These are phyloP conservation scores for Hypomontagnella submonticulosa DNA, from an alignment of 495 filamentous ascomycete species.

Conservation along the genomic window DNA sequence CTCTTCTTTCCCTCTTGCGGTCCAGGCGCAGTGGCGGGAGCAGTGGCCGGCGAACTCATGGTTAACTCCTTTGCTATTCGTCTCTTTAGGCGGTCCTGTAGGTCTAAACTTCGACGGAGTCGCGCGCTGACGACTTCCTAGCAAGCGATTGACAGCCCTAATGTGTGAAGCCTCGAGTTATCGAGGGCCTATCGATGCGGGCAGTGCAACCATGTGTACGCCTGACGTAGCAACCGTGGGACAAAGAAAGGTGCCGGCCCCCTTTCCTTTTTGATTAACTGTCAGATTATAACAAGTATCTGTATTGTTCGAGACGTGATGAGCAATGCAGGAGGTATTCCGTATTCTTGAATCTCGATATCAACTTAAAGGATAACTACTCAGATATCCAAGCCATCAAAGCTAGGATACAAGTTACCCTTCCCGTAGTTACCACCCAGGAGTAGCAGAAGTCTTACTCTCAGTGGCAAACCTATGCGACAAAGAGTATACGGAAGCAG, in stretches of 20 bases:
- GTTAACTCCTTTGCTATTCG: slow-evolving; percentile 21
- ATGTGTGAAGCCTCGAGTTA: slow-evolving; percentile 17
- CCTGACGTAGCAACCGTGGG: slow-evolving; percentile 4
- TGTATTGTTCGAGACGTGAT: slow-evolving; percentile 2
- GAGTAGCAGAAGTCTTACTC: neutral
- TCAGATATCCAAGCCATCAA: slow-evolving; percentile 22
- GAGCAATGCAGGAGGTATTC: neutral
- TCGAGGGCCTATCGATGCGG: slow-evolving; percentile 12
- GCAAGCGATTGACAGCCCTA: neutral
- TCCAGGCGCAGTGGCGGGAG: slow-evolving; percentile 44
- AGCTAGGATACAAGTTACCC: slow-evolving; percentile 13
- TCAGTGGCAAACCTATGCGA: slow-evolving; percentile 12
- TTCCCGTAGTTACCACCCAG: slow-evolving; percentile 4
- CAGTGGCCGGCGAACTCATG: slow-evolving; percentile 58
- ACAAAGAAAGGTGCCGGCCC: slow-evolving; percentile 32
- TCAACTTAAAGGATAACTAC: slow-evolving; percentile 8
- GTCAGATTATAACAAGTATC: slow-evolving; percentile 5
- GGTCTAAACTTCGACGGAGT: neutral
- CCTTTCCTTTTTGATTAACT: slow-evolving; percentile 12
- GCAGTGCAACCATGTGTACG: slow-evolving; percentile 23
- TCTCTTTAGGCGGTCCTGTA: slow-evolving; percentile 1
- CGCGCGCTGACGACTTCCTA: slow-evolving; percentile 1
- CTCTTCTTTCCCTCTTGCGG: slow-evolving; percentile 64
- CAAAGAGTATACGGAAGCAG: slow-evolving; percentile 4
- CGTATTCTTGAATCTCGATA: slow-evolving; percentile 16